Base-by-base conservation (phyloP, 1,284 basidiomycete species). In the Irpex lacteus region DNA sequence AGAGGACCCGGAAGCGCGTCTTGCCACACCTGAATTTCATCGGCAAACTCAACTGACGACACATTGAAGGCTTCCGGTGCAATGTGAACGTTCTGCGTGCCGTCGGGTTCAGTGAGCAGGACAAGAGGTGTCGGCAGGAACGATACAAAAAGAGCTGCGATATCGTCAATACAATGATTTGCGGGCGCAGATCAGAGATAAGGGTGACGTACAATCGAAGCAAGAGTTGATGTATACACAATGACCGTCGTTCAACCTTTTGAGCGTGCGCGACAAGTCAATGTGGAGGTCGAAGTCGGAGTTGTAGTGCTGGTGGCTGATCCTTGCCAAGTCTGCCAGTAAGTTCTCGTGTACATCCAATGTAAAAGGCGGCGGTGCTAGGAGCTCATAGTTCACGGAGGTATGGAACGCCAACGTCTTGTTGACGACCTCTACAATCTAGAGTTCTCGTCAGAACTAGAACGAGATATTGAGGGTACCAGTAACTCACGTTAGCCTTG, bases 351-450 rank as follows among this genome's bases (percentile, higher is more conserved):
- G 84, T 9, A 87, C 82, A 64, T 86, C 82, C 9, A 76, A 69
- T n/a, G 80, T 75, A 72, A 83, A 87, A 1, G 85, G 85, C 56
- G 74, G 70, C 1, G 85, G 84, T 4, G 85, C 85, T 62, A 76
- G 76, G 55, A 82, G 77, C 71, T 86, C 81, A 67, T 86, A 87
- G 72, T 85, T 86, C 34, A 81, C 79, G 3, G 85, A 86, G 0
- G 85, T 85, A 70, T 87, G 85, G 70, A 88, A 86, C 15, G 82
- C 80, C 36, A 87, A 75, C 0, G 85, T 85, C 73, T 83, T 85
- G 72, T 82, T 86, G 8, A 85, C 77, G 18, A 84, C 84, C 62
- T 87, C 82, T 59, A 87, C 77, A 61, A 84, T 79, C 85, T 85
- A 64, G 2, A 18, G 7, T 7, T n/a, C 15, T 18, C 18, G 18